Evolutionary conservation across 2,329 filamentous ascomycete genomes (phyloP), one percentile per base, ranked within the genome.

Genomic region (Colletotrichum truncatum): DNA sequence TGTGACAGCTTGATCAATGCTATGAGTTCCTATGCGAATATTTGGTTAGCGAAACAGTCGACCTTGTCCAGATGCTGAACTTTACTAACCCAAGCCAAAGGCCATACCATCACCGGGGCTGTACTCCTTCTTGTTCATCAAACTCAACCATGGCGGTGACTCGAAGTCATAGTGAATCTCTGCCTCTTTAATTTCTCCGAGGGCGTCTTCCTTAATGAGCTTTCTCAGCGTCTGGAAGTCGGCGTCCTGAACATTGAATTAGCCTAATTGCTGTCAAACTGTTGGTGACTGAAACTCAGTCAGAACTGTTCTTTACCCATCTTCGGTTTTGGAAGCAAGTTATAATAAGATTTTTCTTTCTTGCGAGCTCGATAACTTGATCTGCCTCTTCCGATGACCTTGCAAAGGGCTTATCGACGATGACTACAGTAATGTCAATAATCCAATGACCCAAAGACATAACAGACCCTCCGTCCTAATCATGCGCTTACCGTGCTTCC

Each of bases 371-470:
- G 30, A 85, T 82, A 6, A 91, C 80, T 55, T 85, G 80, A 34
- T 84, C 79, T 7, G 87, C 88, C 71, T 90, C 86, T 48, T 81
- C 76, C 4, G 82, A 80, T 2, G 87, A 88, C 8, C 85, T 84
- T 2, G 87, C 87, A 72, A 91, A 91, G 0, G 89, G 89, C 75
- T 91, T 91, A 74, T 91, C 89, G 64, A 88, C 87, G 11, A 91
- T 80, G 11, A 90, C 88, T 81, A 25, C 3, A 11, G 10, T 8
- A 46, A 0, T 1, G 23, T 61, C 26, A 62, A 41, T 34, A 38
- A 10, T 49, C n/a, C n/a, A n/a, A n/a, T n/a, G n/a, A n/a, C n/a
- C n/a, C n/a, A n/a, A n/a, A n/a, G n/a, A n/a, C n/a, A n/a, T n/a
- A n/a, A n/a, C n/a, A n/a, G n/a, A n/a, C n/a, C n/a, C n/a, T n/a